Evolutionary conservation across 2,329 filamentous ascomycete genomes (phyloP), one percentile per base, ranked within the genome.

Genomic region (Seiridium cupressi): DNA sequence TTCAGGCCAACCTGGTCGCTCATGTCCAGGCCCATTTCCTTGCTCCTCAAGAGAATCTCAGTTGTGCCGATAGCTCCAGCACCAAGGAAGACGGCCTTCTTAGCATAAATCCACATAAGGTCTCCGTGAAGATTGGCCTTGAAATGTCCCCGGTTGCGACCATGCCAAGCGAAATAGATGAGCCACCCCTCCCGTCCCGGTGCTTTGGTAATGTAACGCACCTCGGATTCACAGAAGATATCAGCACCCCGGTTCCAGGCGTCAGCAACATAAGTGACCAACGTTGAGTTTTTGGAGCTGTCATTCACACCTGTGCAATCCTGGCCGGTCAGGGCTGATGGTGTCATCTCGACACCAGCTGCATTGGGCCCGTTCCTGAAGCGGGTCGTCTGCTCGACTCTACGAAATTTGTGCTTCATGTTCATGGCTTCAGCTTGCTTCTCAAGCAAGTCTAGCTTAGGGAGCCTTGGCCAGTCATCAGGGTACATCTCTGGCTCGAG

Each of bases 181-280:
- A 87, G 76, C 69, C 89, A 90, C 1, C 88, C 87, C 11, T 81
- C 79, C 4, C 74, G 72, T 0, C 71, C 69, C 1, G 76, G 76
- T 47, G 80, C 79, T 68, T 85, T 82, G 59, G 84, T 80, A 55
- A 90, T 76, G 66, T 89, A 84, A 49, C 84, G 78, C 2, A 89
- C 88, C 69, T 90, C 86, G 62, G 86, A 87, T 65, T 87, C 82
- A 71, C 88, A 90, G 63, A 90, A 90, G 72, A 90, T 84, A 67
- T 90, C 87, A 10, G 88, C 85, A 7, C 87, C 88, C 85, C 86
- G 88, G 66, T 89, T 88, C 87, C 87, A 90, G 1, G 88, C 87
- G 70, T 90, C 88, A 6, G 84, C 80, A 6, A 90, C 74, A 66
- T 90, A 90, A 0, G 87, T 90, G 44, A 88, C 85, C 1, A 87